Evolutionary conservation across 768 basidiomycete genomes (phyloP).

Genomic region (Xerocomus brunneocitrinus): DNA sequence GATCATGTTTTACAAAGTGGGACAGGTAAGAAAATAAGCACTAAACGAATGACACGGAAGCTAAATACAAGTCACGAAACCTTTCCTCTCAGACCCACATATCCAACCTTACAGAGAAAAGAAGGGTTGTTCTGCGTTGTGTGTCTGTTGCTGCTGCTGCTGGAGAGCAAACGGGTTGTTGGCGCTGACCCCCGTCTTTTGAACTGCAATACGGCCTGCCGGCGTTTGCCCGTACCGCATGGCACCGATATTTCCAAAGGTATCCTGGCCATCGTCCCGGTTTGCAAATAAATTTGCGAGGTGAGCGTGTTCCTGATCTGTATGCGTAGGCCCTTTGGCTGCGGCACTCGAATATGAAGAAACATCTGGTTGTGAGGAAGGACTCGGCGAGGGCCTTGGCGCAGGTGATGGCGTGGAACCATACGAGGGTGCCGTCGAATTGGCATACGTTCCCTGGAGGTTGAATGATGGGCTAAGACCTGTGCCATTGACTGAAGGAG

Average conservation of each 20-base stretch:
- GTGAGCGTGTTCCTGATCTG: constrained; percentile 68
- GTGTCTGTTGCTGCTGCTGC: constrained; percentile 41
- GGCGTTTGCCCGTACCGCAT: constrained; percentile 67
- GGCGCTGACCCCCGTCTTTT: constrained; percentile 42
- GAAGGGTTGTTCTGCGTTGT: constrained; percentile 67
- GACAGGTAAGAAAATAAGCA: constrained; percentile 11
- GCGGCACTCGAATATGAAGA: constrained; percentile 10
- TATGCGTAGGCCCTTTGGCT: constrained; percentile 33
- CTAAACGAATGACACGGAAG: constrained; percentile 9
- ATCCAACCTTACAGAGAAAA: constrained; percentile 55
- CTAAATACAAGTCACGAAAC: constrained; percentile 11
- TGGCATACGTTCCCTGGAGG: constrained; percentile 64
- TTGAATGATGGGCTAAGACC: constrained; percentile 54
- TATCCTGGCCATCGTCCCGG: constrained; percentile 89
- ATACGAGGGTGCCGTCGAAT: constrained; percentile 31
- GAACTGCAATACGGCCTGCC: constrained; percentile 44
- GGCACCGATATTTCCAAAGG: constrained; percentile 86
- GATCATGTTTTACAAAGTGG: not conserved
- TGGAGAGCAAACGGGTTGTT: constrained; percentile 62
- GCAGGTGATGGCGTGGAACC: constrained; percentile 38
- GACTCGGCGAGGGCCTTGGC: constrained; percentile 38
- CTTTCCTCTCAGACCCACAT: not conserved
- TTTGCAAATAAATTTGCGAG: constrained; percentile 83
- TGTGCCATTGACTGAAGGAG: constrained; percentile 30
- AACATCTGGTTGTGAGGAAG: constrained; percentile 35